Conservation (phyloP, 371 early-diverging fungal genomes). For the Zychaea mexicana region DNA sequence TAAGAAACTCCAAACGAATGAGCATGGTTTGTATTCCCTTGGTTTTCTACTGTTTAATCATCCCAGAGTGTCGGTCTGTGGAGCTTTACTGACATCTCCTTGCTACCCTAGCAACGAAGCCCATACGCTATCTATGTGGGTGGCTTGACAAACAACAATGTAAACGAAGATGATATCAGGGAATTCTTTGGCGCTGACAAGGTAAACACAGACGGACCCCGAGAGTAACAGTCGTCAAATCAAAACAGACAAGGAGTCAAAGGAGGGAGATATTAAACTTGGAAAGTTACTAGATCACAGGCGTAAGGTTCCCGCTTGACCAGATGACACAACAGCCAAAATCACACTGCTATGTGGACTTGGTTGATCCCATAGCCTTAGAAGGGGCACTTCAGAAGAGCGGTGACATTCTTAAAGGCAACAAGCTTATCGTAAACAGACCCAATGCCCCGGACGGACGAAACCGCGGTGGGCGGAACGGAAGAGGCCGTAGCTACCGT, state of each 20-base stretch:
- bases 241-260: no score
- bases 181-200: conserved; percentile 47
- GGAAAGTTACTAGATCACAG: conserved; percentile 36
- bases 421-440: conserved; percentile 45
- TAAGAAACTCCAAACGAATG: conserved; percentile 24
- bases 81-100: no score
- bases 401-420: conserved; percentile 40
- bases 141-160: conserved; percentile 35
- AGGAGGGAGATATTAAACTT: no score
- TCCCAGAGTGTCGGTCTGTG: no score
- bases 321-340: conserved; percentile 40
- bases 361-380: conserved; percentile 32
- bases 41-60: no score
- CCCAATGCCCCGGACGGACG: conserved; percentile 35
- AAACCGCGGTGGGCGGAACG: conserved; percentile 23
- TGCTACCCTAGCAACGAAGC: conserved; percentile 40
- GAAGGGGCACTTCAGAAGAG: conserved; percentile 45
- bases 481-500: conserved; percentile 34
- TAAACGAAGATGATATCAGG: conserved; percentile 49
- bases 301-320: conserved; percentile 48
- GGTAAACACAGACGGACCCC: no score
- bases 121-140: conserved; percentile 47
- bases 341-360: conserved; percentile 53
- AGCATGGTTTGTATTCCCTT: conserved; percentile 23
- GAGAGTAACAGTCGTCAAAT: not conserved